Percentiles rank a stretch among this genome's conserved stretches.
phyloP scores from a whole-genome alignment of 176 grass and related monocot species.

The Carex cristatella region DNA sequence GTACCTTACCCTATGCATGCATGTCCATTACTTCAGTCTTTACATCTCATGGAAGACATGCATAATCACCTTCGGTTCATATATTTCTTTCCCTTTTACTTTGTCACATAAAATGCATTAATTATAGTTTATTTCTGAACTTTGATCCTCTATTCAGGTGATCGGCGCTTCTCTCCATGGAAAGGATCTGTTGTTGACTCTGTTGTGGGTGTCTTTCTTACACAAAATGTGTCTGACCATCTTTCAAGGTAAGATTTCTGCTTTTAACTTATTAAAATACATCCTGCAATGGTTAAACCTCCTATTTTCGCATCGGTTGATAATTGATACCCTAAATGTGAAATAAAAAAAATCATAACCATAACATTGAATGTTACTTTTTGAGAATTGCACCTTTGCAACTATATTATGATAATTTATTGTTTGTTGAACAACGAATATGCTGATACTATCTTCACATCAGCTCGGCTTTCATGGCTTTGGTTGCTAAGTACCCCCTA shows the following conservation, averaged over 20 bases:
- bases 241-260: constrained; percentile 73
- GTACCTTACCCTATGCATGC: not conserved
- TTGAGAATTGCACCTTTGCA: not conserved
- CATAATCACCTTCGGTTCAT: not conserved
- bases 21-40: not conserved
- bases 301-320: not conserved
- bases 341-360: not conserved
- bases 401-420: not conserved
- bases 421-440: constrained; percentile 4
- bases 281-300: not conserved
- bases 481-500: constrained; percentile 59
- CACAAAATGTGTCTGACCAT: constrained; percentile 92
- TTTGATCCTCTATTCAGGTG: constrained; percentile 46
- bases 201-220: constrained; percentile 87
- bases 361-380: not conserved
- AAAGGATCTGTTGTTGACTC: constrained; percentile 94
- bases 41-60: not conserved
- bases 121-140: not conserved
- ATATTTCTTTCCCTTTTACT: not conserved
- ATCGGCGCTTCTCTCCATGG: constrained; percentile 80
- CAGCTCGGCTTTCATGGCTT: constrained; percentile 81
- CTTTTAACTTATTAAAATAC: constrained; percentile 15
- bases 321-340: not conserved
- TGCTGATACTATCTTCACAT: constrained; percentile 17
- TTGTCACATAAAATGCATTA: constrained; percentile 2